Evolutionary conservation across 208 protist species (phyloP), one percentile per base, ranked within the genome.

Genomic region (Crithidia thermophila): DNA sequence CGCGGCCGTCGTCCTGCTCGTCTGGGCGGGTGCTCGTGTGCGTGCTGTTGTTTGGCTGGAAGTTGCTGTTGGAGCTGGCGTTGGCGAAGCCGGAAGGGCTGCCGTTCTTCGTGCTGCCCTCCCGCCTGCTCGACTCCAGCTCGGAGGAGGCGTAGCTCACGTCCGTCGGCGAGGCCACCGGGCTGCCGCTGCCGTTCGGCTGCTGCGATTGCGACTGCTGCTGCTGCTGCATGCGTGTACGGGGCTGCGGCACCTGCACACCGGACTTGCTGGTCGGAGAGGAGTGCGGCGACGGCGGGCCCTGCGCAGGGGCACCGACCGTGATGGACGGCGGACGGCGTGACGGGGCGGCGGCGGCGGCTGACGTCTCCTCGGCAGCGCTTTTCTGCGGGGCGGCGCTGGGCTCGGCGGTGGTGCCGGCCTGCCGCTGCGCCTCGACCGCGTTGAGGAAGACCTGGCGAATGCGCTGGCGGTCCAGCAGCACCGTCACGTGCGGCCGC

Each of bases 161-260:
- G 18, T 81, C 75, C 3, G 63, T 40, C 21, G 75, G 75, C 8
- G 75, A 81, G 43, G 70, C 53, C 0, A 42, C 71, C 1, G 42
- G 20, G 40, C 67, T 70, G 36, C 67, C 52, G 36, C 45, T 60
- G 33, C n/a, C 45, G 36, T 57, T 62, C 4, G 66, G n/a, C 11
- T 51, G 55, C 20, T 57, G 72, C 34, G 36, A 40, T 42, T 72
- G 80, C 46, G 69, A 74, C 40, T 81, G 77, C 53, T 75, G 79
- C 39, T 76, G 59, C 42, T 69, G 64, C 60, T 88, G 74, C 66
- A 77, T 71, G 68, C 79, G 80, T 3, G 87, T 89, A 18, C 83
- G 82, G 52, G 83, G 87, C 70, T 87, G 87, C 13, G 87, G 83
- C 34, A 89, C 75, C 47, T 87, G 79, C 43, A 90, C 67, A 14